A percentile compares a stretch with the other conserved stretches of the same genome.
phyloP scores from a whole-genome alignment of 2,329 filamentous ascomycete species.

The Claviceps spartinae region DNA sequence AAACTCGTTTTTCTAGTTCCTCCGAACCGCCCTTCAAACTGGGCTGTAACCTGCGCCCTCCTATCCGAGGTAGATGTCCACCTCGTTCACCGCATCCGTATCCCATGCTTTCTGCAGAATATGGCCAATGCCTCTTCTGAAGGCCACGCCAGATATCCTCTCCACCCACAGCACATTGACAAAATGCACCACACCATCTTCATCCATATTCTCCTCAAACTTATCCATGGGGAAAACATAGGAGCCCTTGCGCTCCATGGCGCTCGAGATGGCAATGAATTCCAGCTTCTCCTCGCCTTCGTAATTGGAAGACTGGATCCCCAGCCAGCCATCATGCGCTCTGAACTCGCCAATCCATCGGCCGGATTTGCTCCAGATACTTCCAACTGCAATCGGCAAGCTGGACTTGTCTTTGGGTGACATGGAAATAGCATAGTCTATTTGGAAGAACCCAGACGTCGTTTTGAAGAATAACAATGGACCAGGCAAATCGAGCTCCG shows the following conservation, averaged over 20 bases:
- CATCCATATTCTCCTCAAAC: conserved; percentile 27
- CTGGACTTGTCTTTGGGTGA: conserved; percentile 21
- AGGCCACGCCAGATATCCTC: conserved; percentile 28
- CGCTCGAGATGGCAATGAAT: conserved; percentile 28
- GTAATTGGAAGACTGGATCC: conserved; percentile 32
- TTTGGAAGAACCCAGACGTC: conserved; percentile 25
- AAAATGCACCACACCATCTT: conserved; percentile 29
- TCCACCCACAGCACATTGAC: conserved; percentile 34
- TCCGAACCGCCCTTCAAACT: not conserved
- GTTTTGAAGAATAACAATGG: conserved; percentile 28
- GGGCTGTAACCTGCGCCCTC: not conserved
- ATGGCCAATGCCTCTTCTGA: conserved; percentile 28
- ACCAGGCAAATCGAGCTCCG: conserved; percentile 22
- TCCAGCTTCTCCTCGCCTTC: conserved; percentile 30
- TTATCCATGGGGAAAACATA: conserved; percentile 25
- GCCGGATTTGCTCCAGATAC: conserved; percentile 23
- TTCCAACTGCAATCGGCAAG: conserved; percentile 29
- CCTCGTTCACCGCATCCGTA: conserved; percentile 24
- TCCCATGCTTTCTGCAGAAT: conserved; percentile 28
- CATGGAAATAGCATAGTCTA: conserved; percentile 25
- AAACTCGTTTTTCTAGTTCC: not conserved
- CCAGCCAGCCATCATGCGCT: conserved; percentile 32
- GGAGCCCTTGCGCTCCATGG: conserved; percentile 27
- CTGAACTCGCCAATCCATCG: conserved; percentile 29
- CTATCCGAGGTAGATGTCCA: conserved; percentile 28